Percentiles rank a stretch among this genome's conserved stretches.
These are phyloP conservation scores for Tetragonia tetragonoides DNA, from an alignment of 148 eudicot genomes.

Conservation along the genomic window DNA sequence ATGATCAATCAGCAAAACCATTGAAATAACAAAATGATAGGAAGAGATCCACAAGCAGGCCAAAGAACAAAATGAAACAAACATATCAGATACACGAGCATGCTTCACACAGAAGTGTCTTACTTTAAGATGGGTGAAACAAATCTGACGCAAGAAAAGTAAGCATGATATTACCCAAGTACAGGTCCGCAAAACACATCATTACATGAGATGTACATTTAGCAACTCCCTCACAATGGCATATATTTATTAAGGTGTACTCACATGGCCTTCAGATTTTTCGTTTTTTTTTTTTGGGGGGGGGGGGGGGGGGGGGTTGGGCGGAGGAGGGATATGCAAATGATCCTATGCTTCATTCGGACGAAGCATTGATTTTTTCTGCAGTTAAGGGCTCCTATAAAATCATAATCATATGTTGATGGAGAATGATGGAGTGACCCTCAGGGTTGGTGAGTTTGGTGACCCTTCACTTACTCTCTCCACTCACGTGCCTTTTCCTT, in stretches of 20 bases:
- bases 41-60: background rate
- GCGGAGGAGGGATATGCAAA: too few species aligned
- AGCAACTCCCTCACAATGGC: background rate
- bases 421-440: too few species aligned
- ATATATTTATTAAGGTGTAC: background rate
- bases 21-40: background rate
- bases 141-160: background rate
- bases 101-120: background rate
- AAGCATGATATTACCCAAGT: background rate
- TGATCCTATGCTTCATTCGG: too few species aligned
- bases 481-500: too few species aligned
- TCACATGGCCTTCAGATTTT: background rate
- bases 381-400: too few species aligned
- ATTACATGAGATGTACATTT: background rate
- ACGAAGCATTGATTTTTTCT: too few species aligned
- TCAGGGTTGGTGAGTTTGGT: too few species aligned
- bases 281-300: too few species aligned
- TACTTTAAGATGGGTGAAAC: background rate
- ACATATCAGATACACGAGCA: background rate
- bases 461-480: too few species aligned
- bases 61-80: background rate
- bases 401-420: too few species aligned
- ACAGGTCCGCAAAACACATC: background rate
- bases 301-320: too few species aligned
- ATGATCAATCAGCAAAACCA: slow-evolving; percentile 8